phyloP scores from a whole-genome alignment of 139 green algal genomes.

The Mychonastes homosphaera region DNA sequence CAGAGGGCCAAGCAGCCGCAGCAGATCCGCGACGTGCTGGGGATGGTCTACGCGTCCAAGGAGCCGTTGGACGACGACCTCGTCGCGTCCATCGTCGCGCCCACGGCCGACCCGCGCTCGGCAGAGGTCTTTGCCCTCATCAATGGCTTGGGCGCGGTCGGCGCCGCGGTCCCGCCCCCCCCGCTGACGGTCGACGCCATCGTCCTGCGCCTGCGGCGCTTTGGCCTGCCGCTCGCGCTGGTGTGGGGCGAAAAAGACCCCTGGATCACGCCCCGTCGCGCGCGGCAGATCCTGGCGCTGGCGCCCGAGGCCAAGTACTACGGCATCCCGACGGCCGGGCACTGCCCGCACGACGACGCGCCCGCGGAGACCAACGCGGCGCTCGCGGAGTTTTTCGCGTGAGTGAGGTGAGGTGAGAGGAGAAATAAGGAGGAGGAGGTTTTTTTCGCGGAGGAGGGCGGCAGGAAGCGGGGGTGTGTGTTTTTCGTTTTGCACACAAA shows the following conservation, averaged over 20 bases:
- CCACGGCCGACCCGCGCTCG: slow-evolving; percentile 51
- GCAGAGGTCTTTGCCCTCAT: slow-evolving; percentile 69
- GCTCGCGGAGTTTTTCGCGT: slow-evolving; percentile 37
- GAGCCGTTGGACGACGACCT: slow-evolving; percentile 31
- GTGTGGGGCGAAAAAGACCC: slow-evolving; percentile 64
- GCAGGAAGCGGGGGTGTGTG: too few species aligned
- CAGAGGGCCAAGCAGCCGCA: slow-evolving; percentile 54
- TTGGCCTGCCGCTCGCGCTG: slow-evolving; percentile 50
- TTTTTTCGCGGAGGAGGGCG: too few species aligned
- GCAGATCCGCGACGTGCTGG: slow-evolving; percentile 56
- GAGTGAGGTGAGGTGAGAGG: too few species aligned
- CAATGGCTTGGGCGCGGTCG: too few species aligned
- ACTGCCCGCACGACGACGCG: slow-evolving; percentile 68
- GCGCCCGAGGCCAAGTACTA: not conserved
- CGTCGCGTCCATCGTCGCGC: slow-evolving; percentile 40
- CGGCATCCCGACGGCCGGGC: slow-evolving; percentile 19
- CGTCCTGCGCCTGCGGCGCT: slow-evolving; percentile 22
- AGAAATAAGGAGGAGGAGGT: too few species aligned
- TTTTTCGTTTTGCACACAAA: too few species aligned
- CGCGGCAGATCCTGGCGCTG: not conserved
- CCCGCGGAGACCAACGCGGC: slow-evolving; percentile 36
- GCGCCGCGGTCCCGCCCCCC: slow-evolving; percentile 18
- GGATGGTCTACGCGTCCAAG: slow-evolving; percentile 48
- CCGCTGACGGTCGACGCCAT: slow-evolving; percentile 41
- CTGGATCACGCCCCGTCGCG: slow-evolving; percentile 57